Percentiles rank a stretch among this genome's conserved stretches.
These are phyloP conservation scores for Fraxinus xanthoxyloides DNA, from an alignment of 305 asterid genomes.

Conservation along the genomic window DNA sequence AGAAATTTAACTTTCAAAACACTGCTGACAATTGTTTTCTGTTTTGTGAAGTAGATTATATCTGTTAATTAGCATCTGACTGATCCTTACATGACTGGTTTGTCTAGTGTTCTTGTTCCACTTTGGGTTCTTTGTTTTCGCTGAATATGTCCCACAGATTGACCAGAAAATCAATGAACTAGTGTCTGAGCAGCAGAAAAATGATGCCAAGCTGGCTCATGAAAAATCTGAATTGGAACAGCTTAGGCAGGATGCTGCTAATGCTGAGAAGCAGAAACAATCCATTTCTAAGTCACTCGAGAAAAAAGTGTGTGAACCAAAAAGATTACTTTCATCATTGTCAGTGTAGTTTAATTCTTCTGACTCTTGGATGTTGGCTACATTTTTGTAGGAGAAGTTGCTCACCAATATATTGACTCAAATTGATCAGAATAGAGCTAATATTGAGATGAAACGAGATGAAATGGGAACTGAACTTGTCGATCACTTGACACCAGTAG, in stretches of 20 bases:
- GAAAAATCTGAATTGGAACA: constrained; percentile 84
- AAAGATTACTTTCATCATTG: constrained; percentile 10
- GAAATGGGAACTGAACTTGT: constrained; percentile 99
- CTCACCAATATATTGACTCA: constrained; percentile 75
- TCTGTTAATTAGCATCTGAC: constrained; percentile 8
- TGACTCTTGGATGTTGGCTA: constrained; percentile 18
- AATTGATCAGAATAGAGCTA: constrained; percentile 84
- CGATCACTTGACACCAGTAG: constrained; percentile 91
- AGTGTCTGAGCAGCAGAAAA: constrained; percentile 94
- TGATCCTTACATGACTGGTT: constrained; percentile 18
- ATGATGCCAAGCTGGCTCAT: constrained; percentile 91
- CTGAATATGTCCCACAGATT: constrained; percentile 75
- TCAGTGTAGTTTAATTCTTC: constrained; percentile 15
- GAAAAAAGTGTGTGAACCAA: constrained; percentile 64
- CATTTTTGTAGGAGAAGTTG: constrained; percentile 69
- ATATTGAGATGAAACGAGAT: constrained; percentile 71
- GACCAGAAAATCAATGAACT: constrained; percentile 91
- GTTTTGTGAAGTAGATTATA: not conserved
- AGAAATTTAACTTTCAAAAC: not conserved
- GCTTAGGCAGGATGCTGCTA: constrained; percentile 73
- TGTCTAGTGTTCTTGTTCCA: constrained; percentile 13
- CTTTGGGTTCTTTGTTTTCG: constrained; percentile 44
- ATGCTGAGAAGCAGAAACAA: constrained; percentile 73
- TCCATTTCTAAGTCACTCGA: constrained; percentile 78
- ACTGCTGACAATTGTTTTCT: not conserved